Evolutionary conservation across 176 grass and related monocot genomes (phyloP).

Genomic region (Echinochloa phyllopogon): DNA sequence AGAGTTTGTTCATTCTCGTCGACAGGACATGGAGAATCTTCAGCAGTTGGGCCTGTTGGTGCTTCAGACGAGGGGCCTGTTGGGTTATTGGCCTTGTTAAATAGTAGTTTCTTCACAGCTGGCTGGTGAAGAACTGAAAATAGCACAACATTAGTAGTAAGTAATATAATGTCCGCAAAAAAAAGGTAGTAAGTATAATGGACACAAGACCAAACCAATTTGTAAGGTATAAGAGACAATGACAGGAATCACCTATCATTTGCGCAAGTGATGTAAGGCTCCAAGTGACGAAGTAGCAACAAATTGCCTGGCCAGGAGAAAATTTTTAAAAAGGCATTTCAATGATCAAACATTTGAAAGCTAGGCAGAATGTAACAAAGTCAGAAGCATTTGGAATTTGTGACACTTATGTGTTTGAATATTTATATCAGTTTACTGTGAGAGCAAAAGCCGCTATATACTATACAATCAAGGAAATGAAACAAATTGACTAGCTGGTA

Average conservation of each 20-base stretch:
- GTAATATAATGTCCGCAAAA: no score
- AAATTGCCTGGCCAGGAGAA: slow-evolving; percentile 27
- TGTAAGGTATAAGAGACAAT: not conserved
- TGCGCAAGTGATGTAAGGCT: slow-evolving; percentile 28
- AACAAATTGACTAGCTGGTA: not conserved
- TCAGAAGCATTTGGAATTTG: not conserved
- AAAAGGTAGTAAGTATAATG: not conserved
- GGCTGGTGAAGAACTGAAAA: slow-evolving; percentile 33
- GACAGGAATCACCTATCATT: slow-evolving; percentile 38
- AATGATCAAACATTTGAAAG: not conserved
- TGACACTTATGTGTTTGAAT: not conserved
- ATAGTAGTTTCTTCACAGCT: slow-evolving; percentile 26
- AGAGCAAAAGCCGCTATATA: not conserved
- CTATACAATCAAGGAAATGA: not conserved
- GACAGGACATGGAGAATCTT: not conserved
- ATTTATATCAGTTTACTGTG: not conserved
- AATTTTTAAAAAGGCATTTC: not conserved
- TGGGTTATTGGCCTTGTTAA: not conserved
- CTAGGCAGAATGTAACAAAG: not conserved
- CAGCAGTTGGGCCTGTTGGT: not conserved
- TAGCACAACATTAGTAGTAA: not conserved
- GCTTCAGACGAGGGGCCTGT: not conserved
- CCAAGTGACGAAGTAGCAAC: slow-evolving; percentile 37
- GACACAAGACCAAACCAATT: slow-evolving; percentile 17
- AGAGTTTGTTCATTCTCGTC: not conserved